A percentile compares a stretch with the other conserved stretches of the same genome.
Conservation (phyloP, 352 stramenopile species). For the Phytophthora niederhauseri region DNA sequence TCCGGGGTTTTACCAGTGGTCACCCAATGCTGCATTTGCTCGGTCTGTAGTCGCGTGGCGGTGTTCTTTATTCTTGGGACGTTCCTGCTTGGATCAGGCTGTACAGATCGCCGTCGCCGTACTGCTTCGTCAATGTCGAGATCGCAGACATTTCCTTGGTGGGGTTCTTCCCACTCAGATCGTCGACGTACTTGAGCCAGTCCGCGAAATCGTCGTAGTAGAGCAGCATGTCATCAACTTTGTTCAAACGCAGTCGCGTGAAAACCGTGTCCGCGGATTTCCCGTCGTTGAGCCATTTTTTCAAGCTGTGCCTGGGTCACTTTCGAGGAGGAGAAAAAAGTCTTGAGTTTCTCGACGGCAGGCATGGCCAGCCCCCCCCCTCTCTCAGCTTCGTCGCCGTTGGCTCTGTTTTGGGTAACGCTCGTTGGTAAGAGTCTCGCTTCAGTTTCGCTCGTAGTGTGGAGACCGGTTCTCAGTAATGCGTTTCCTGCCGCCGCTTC, state of each 20-base stretch:
- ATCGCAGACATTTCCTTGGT: neutral
- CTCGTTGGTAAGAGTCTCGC: too few relatives aligned
- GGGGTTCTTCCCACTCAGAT: neutral
- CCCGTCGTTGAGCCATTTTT: neutral
- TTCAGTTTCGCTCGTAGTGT: too few relatives aligned
- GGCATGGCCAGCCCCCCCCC: neutral
- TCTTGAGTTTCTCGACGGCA: neutral
- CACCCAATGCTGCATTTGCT: neutral
- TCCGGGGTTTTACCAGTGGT: neutral
- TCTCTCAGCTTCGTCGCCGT: neutral
- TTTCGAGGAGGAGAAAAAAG: neutral
- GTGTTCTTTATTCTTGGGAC: neutral
- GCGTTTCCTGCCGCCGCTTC: too few relatives aligned
- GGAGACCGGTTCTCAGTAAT: too few relatives aligned
- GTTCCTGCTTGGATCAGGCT: neutral
- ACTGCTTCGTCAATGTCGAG: neutral
- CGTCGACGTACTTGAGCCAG: neutral
- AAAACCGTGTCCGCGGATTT: neutral
- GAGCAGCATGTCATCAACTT: neutral
- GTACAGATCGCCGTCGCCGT: neutral
- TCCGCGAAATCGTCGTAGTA: neutral
- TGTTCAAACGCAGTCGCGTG: neutral
- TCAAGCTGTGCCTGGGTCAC: neutral
- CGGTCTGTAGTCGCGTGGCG: neutral
- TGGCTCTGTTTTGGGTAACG: too few relatives aligned